These are phyloP conservation scores for Geotrichum histeridarum DNA, from an alignment of 1,139 yeast genomes.

Conservation along the genomic window DNA sequence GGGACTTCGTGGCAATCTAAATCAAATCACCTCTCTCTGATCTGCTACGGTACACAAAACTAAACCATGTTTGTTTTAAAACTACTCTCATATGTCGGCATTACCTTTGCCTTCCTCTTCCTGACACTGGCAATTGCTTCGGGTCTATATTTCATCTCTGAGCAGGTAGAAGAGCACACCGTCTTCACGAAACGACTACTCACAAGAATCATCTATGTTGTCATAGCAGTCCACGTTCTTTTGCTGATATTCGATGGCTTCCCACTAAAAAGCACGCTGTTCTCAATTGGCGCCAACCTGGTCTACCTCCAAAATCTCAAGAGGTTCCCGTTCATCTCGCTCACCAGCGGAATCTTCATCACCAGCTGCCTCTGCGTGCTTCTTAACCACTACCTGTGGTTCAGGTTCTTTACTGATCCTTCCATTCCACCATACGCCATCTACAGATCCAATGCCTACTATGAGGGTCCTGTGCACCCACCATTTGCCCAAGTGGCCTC, in stretches of 20 bases:
- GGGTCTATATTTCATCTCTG: conserved; percentile 85
- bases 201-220: conserved; percentile 54
- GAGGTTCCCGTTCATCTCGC: conserved; percentile 76
- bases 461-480: conserved; percentile 57
- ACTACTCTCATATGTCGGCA: conserved; percentile 62
- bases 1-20: conserved; percentile 2
- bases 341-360: conserved; percentile 65
- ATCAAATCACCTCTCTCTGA: not conserved
- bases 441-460: conserved; percentile 32
- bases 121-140: conserved; percentile 70
- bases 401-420: conserved; percentile 72
- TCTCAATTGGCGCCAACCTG: conserved; percentile 65
- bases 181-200: conserved; percentile 74
- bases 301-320: conserved; percentile 71
- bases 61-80: conserved; percentile 24
- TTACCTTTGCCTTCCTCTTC: conserved; percentile 67
- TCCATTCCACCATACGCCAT: conserved; percentile 45
- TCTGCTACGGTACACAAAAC: not conserved
- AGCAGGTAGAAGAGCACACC: conserved; percentile 88
- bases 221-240: conserved; percentile 51
- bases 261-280: conserved; percentile 60
- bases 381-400: conserved; percentile 85
- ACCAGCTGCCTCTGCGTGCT: conserved; percentile 68
- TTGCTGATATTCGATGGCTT: conserved; percentile 69
- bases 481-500: conserved; percentile 85